Base-by-base conservation (phyloP, 1,284 basidiomycete genomes). In the Xanthoconium separans region DNA sequence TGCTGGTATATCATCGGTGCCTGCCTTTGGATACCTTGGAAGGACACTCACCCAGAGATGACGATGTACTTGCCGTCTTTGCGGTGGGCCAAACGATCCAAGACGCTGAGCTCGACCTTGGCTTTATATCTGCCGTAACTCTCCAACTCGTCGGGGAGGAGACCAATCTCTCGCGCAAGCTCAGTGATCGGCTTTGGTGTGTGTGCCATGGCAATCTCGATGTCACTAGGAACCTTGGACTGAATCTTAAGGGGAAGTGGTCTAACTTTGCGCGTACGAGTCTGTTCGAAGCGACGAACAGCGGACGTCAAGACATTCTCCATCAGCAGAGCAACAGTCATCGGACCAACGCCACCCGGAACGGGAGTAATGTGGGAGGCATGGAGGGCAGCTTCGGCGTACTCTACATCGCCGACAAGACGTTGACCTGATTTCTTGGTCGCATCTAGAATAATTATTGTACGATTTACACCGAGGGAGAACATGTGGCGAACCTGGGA, bases 311-410 rank as follows among this genome's bases (percentile, higher is more conserved):
- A 78, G 0, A 96, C 96, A 76, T 99, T 99, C 68, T 88, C 83
- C 96, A 99, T 98, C 61, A 99, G 87, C 81, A 98, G 84, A 41
- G 97, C 97, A 57, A 99, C 97, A 10, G 97, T 99, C 96, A 98
- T 98, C 30, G 97, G 97, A 22, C 97, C 97, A 51, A 99, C 97
- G 60, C 97, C 97, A 69, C 95, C 95, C 1, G 97, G 97, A 16
- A 99, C 97, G 42, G 97, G 97, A 0, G 97, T 99, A 69, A 99
- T 98, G 72, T 88, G 78, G 5, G 89, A 88, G 8, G 95, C 96
- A 58, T 91, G 85, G 53, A 80, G 70, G 47, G 82, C 77, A 33
- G 93, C 96, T 13, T 87, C 82, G 6, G 81, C 80, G 69, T 85
- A 98, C 65, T 98, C 88, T 55, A 99, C 94, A 73, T 99, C 97